A percentile compares a stretch with the other conserved stretches of the same genome.
phyloP scores from a whole-genome alignment of 192 early-diverging fungal genomes.

The Dimargaris xerosporica region DNA sequence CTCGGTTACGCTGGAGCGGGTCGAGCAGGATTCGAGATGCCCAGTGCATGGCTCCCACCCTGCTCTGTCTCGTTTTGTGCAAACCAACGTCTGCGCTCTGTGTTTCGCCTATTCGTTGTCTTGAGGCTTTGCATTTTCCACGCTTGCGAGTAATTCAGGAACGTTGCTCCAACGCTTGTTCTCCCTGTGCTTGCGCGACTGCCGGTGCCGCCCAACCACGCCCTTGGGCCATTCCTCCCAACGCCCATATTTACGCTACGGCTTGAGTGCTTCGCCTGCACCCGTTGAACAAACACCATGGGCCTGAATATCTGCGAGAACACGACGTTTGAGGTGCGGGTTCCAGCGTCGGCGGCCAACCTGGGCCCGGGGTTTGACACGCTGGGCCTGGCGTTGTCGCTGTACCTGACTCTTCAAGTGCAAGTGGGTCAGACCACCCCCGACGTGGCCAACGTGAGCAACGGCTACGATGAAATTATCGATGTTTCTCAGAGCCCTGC shows the following conservation, averaged over 20 bases:
- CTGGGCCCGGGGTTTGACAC: conserved; percentile 97
- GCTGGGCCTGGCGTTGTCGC: conserved; percentile 78
- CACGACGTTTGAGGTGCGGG: conserved; percentile 41
- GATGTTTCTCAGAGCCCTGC: not conserved
- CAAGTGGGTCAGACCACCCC: conserved; percentile 12
- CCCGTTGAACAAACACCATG: not conserved
- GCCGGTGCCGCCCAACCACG: not conserved
- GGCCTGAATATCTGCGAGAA: not conserved
- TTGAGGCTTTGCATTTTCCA: not conserved
- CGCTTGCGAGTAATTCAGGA: too few species aligned
- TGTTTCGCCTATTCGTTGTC: not conserved
- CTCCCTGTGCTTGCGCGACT: not conserved
- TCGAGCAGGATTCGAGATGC: not conserved
- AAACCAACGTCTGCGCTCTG: too few species aligned
- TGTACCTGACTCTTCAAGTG: conserved; percentile 63
- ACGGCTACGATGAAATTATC: conserved; percentile 12
- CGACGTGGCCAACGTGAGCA: not conserved
- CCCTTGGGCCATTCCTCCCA: not conserved
- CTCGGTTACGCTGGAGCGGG: not conserved
- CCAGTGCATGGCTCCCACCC: not conserved
- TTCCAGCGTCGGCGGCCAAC: conserved; percentile 96
- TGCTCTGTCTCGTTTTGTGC: not conserved
- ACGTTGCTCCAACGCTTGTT: too few species aligned
- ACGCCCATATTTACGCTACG: not conserved
- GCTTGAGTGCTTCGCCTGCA: too few species aligned